A percentile compares a stretch with the other conserved stretches of the same genome.
Conservation (phyloP, 371 early-diverging fungal genomes). For the Mucor sp. region DNA sequence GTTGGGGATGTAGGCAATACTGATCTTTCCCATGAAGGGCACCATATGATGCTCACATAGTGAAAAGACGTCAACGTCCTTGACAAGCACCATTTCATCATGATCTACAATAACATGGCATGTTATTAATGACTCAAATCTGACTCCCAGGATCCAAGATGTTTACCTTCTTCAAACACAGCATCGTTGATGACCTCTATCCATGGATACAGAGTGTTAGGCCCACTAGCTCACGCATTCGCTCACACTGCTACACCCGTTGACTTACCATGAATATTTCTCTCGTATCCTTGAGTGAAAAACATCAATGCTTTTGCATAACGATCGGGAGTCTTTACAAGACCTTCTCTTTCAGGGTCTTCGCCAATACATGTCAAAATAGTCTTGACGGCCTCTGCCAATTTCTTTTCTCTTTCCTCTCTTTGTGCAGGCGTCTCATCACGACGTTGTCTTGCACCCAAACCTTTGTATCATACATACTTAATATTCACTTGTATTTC, state of each 20-base stretch:
- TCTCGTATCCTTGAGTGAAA: conserved; percentile 96
- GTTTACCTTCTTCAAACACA: conserved; percentile 91
- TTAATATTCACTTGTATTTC: conserved; percentile 4
- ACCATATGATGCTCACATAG: conserved; percentile 99
- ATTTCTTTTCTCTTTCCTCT: conserved; percentile 67
- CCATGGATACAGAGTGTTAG: background rate
- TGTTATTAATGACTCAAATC: conserved; percentile 10
- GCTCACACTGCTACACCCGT: background rate
- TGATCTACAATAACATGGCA: conserved; percentile 63
- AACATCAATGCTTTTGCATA: conserved; percentile 98
- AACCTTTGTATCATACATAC: conserved; percentile 35
- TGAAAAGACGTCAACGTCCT: conserved; percentile 93
- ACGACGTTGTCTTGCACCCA: conserved; percentile 74
- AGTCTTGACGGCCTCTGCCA: conserved; percentile 85
- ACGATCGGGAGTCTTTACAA: conserved; percentile 94
- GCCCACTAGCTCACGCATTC: background rate
- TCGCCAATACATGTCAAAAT: conserved; percentile 95
- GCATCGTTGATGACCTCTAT: conserved; percentile 88
- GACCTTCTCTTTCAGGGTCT: conserved; percentile 92
- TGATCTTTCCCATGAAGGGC: conserved; percentile 95
- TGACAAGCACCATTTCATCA: conserved; percentile 98
- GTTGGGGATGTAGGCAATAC: conserved; percentile 97
- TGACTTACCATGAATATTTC: conserved; percentile 69
- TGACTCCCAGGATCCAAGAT: background rate
- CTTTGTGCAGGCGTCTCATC: conserved; percentile 77